phyloP scores from a whole-genome alignment of 129 eudicot genomes.

The Escallonia rubra region DNA sequence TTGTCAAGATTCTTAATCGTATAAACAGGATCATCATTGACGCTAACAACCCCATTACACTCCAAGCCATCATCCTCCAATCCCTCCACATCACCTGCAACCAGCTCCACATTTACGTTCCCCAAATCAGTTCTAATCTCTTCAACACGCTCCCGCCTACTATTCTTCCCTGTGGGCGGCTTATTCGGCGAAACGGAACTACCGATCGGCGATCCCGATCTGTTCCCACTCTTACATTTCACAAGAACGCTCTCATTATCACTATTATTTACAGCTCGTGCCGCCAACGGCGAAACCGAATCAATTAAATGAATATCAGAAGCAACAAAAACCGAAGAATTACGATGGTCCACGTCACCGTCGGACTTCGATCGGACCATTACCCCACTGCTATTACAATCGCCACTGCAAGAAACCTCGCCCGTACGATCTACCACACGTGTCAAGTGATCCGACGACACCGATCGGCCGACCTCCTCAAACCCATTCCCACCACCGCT shows the following conservation, averaged over 20 bases:
- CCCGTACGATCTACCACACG: neutral
- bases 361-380: slow-evolving; percentile 52
- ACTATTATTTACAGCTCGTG: slow-evolving; percentile 36
- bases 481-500: slow-evolving; percentile 3
- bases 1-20: slow-evolving; percentile 81
- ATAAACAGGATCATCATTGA: slow-evolving; percentile 42
- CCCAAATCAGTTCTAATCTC: slow-evolving; percentile 31
- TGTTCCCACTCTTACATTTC: slow-evolving; percentile 28
- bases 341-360: slow-evolving; percentile 33
- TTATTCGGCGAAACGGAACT: slow-evolving; percentile 47
- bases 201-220: slow-evolving; percentile 4
- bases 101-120: slow-evolving; percentile 14
- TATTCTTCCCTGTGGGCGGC: slow-evolving; percentile 52
- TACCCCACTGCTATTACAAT: slow-evolving; percentile 19
- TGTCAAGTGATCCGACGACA: slow-evolving; percentile 34
- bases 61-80: slow-evolving; percentile 22
- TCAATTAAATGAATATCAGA: slow-evolving; percentile 31
- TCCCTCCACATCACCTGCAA: slow-evolving; percentile 4
- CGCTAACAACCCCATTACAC: slow-evolving; percentile 17
- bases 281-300: slow-evolving; percentile 27
- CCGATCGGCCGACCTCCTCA: slow-evolving; percentile 31
- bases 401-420: slow-evolving; percentile 7
- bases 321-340: slow-evolving; percentile 14
- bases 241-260: slow-evolving; percentile 21
- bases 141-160: slow-evolving; percentile 31